Evolutionary conservation across 1,284 basidiomycete species (phyloP).

Genomic region (Hymenochaete sp.): DNA sequence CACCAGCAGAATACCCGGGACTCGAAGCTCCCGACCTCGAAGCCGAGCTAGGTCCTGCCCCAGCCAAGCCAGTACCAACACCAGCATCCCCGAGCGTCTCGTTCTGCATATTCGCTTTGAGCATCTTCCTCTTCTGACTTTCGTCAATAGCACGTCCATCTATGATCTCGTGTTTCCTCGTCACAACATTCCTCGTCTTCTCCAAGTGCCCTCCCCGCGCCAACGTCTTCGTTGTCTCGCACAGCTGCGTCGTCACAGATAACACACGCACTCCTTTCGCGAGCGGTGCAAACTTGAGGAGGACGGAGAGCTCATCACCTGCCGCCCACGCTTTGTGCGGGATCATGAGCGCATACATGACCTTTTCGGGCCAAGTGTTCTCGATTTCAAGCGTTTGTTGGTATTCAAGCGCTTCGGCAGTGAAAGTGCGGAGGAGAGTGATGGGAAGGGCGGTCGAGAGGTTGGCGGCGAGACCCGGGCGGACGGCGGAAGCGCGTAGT

Average conservation of each 20-base stretch:
- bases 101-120: slow-evolving; percentile 24
- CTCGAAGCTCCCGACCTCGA: slow-evolving; percentile 5
- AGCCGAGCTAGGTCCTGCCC: no score
- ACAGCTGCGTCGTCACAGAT: slow-evolving; percentile 59
- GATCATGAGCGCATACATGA: slow-evolving; percentile 84
- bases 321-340: slow-evolving; percentile 89
- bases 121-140: slow-evolving; percentile 30
- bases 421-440: slow-evolving; percentile 64
- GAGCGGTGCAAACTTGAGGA: slow-evolving; percentile 82
- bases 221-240: slow-evolving; percentile 67
- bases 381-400: slow-evolving; percentile 92
- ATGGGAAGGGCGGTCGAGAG: slow-evolving; percentile 57
- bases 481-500: slow-evolving; percentile 72
- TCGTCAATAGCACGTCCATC: slow-evolving; percentile 48
- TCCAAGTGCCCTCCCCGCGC: slow-evolving; percentile 50
- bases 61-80: not conserved
- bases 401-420: slow-evolving; percentile 82
- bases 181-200: slow-evolving; percentile 53
- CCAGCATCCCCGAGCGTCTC: slow-evolving; percentile 9
- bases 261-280: slow-evolving; percentile 75
- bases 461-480: slow-evolving; percentile 69
- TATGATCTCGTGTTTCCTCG: slow-evolving; percentile 63
- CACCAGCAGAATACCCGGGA: slow-evolving; percentile 5
- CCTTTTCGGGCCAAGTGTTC: slow-evolving; percentile 93
- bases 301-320: slow-evolving; percentile 73